Evolutionary conservation across 345 rosid species (phyloP), one percentile per base, ranked within the genome.

Genomic region (Lepidium didymum): DNA sequence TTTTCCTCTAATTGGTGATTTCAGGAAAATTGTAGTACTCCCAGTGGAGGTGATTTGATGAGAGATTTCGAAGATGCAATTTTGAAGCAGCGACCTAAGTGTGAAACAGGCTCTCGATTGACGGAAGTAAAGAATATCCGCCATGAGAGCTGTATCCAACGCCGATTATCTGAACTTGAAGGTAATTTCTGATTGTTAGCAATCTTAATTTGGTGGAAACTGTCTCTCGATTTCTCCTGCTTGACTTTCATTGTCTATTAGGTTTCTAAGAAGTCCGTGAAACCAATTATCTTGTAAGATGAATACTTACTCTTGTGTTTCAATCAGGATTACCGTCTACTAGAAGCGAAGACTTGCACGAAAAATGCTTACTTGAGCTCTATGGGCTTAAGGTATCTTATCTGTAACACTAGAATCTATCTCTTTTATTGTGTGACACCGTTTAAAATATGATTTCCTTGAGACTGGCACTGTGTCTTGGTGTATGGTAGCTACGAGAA

Each of bases 301-400:
- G 62, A 40, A 19, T 61, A 16, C 18, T 61, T 3, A 69, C 15
- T 47, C 35, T 49, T 64, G 38, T 68, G 21, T 80, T 71, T 67
- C 13, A 74, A 27, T 77, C 82, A 92, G 98, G 77, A 64, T 72
- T 92, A 75, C 96, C 96, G 68, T 83, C 95, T 56, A 83, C 69
- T 68, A 80, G 91, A 81, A 92, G 98, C 35, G 89, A 89, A 62
- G 98, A 86, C 45, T 75, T 92, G 81, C 98, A 89, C 84, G 70
- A 81, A 15, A 87, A 86, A 83, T 87, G 98, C 79, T 79, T 89
- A 63, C 85, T 86, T 55, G 96, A 89, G 77, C 85, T 92, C 64
- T 87, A 92, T 62, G 96, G 98, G 49, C 78, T 92, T 54, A 89
- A 89, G 96, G 98, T 89, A 80, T 79, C 60, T 15, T 14, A 13